Evolutionary conservation across 176 grass and related monocot species (phyloP).

Genomic region (Puya raimondii): DNA sequence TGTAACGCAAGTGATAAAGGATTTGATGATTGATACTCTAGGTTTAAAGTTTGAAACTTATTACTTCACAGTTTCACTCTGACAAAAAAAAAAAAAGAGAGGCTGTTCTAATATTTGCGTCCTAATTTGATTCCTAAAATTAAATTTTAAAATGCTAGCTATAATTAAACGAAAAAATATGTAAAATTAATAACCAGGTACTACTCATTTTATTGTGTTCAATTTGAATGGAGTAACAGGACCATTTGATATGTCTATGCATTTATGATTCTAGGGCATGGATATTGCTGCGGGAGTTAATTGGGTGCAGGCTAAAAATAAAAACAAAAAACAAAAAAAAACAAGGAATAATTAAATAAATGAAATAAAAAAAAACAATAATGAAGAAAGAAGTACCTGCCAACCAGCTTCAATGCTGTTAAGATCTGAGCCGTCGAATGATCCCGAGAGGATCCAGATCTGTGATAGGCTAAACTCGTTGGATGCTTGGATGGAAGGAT

Average conservation of each 20-base stretch:
- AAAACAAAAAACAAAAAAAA: not conserved
- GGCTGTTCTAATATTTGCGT: not conserved
- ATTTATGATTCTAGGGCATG: not conserved
- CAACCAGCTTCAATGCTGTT: constrained; percentile 99
- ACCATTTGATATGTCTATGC: not conserved
- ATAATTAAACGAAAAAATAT: no score
- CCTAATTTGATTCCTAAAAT: not conserved
- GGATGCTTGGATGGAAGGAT: constrained; percentile 50
- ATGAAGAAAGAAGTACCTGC: constrained; percentile 51
- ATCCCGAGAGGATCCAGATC: constrained; percentile 92
- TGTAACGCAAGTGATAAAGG: no score
- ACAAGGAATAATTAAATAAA: not conserved
- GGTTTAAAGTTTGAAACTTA: no score
- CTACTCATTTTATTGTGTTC: not conserved
- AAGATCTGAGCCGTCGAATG: constrained; percentile 97
- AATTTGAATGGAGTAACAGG: not conserved
- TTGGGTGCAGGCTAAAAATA: not conserved
- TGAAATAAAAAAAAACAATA: not conserved
- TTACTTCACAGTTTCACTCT: no score
- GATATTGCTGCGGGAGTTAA: not conserved
- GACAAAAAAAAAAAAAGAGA: no score
- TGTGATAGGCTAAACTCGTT: constrained; percentile 96
- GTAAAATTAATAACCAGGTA: not conserved
- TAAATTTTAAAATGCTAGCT: not conserved
- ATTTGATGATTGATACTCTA: no score